Evolutionary conservation across 768 basidiomycete species (phyloP).

Genomic region (Floccularia luteovirens): DNA sequence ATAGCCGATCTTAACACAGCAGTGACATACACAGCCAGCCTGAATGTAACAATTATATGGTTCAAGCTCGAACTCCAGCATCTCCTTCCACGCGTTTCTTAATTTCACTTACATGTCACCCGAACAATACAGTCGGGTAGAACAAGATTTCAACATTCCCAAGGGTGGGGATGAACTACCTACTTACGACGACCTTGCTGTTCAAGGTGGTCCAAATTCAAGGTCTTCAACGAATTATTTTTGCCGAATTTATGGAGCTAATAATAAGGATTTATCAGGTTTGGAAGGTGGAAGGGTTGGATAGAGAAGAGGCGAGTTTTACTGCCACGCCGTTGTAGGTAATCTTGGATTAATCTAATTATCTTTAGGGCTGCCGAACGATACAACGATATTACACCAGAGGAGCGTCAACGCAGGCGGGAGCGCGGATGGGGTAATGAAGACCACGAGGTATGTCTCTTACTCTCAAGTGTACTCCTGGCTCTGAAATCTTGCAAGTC

Average conservation of each 20-base stretch:
- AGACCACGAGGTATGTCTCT: slow-evolving; percentile 12
- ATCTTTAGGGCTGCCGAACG: slow-evolving; percentile 84
- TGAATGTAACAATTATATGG: too few relatives aligned
- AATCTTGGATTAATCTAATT: slow-evolving; percentile 4
- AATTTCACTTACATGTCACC: slow-evolving; percentile 16
- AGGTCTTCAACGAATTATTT: slow-evolving; percentile 42
- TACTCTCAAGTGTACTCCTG: neutral
- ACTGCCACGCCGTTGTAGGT: neutral
- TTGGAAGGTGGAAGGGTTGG: slow-evolving; percentile 83
- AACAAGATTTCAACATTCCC: slow-evolving; percentile 31
- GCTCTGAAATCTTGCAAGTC: slow-evolving; percentile 4
- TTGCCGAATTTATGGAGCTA: neutral
- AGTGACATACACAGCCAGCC: too few relatives aligned
- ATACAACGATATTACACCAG: slow-evolving; percentile 56
- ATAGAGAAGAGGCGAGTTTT: slow-evolving; percentile 71
- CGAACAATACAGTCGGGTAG: slow-evolving; percentile 21
- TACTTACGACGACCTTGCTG: slow-evolving; percentile 74
- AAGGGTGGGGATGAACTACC: slow-evolving; percentile 52
- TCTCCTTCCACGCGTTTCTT: slow-evolving; percentile 1
- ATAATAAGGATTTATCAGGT: slow-evolving; percentile 33
- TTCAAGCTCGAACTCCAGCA: too few relatives aligned
- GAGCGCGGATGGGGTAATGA: slow-evolving; percentile 67
- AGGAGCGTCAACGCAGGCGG: slow-evolving; percentile 48
- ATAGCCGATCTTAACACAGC: too few relatives aligned
- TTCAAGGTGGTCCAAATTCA: slow-evolving; percentile 75